Evolutionary conservation across 2,329 filamentous ascomycete species (phyloP).

Genomic region (Coniochaeta sp.): DNA sequence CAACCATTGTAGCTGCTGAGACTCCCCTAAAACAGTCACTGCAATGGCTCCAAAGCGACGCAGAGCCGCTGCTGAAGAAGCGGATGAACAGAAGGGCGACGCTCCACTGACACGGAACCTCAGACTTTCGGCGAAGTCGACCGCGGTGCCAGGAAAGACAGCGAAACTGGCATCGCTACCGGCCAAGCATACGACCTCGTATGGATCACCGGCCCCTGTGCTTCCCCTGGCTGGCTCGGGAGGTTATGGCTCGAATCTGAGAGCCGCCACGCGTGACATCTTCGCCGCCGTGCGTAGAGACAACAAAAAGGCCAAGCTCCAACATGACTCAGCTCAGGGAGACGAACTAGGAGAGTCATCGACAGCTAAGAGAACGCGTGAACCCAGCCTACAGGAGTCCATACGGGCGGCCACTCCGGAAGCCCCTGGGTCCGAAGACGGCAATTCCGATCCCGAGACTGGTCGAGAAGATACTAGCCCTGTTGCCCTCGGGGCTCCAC

Average conservation of each 20-base stretch:
- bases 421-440: neutral
- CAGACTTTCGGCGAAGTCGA: neutral
- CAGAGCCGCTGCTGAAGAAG: neutral
- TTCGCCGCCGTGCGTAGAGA: neutral
- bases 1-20: neutral
- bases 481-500: neutral
- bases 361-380: neutral
- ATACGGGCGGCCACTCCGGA: neutral
- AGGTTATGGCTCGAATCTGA: constrained; percentile 7
- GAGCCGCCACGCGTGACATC: constrained; percentile 8
- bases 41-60: neutral
- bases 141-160: neutral
- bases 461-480: neutral
- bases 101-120: neutral
- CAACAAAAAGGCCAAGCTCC: neutral
- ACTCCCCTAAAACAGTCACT: neutral
- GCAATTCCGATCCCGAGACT: neutral
- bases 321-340: neutral
- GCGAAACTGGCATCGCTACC: constrained; percentile 5
- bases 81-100: neutral
- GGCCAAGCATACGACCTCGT: constrained; percentile 18
- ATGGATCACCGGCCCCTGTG: constrained; percentile 16
- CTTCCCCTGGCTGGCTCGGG: constrained; percentile 10
- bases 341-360: neutral
- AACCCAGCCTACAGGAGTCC: neutral